Evolutionary conservation across 805 yeast species (phyloP).

Genomic region (Wickerhamiella lipophila): DNA sequence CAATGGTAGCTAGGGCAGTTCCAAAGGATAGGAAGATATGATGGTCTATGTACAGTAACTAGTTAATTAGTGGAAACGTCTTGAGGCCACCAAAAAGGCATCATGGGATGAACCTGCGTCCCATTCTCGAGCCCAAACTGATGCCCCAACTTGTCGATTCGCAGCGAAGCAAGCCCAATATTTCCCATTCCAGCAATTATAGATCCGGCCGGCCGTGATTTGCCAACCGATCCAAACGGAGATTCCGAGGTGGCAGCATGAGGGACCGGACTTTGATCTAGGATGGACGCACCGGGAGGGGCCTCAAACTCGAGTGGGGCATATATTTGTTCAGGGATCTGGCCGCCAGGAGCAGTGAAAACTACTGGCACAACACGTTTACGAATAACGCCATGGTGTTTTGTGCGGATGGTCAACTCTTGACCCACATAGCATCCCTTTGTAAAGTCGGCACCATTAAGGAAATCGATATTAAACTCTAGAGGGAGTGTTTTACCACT

Average conservation of each 20-base stretch:
- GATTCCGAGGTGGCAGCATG: constrained; percentile 8
- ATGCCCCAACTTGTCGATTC: constrained; percentile 29
- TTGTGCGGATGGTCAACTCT: constrained; percentile 82
- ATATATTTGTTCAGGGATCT: constrained; percentile 16
- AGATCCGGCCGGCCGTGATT: constrained; percentile 43
- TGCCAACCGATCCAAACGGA: constrained; percentile 16
- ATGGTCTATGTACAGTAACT: no score
- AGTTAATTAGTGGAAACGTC: not conserved
- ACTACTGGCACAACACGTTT: constrained; percentile 68
- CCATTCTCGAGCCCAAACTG: constrained; percentile 13
- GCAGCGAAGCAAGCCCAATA: constrained; percentile 53
- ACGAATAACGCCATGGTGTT: constrained; percentile 68
- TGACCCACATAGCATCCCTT: constrained; percentile 98
- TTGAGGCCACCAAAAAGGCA: constrained; percentile 71
- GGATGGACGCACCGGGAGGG: constrained; percentile 12
- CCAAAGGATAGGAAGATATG: no score
- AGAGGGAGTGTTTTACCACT: constrained; percentile 57
- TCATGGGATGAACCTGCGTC: constrained; percentile 39
- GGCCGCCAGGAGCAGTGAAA: constrained; percentile 23
- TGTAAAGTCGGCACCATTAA: constrained; percentile 68
- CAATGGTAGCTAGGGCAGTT: not conserved
- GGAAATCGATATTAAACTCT: constrained; percentile 69
- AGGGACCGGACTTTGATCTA: constrained; percentile 19
- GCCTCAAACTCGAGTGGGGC: constrained; percentile 14
- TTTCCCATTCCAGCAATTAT: constrained; percentile 45